A percentile compares a stretch with the other conserved stretches of the same genome.
Conservation (phyloP, 345 rosid genomes). For the Brassica rapa region DNA sequence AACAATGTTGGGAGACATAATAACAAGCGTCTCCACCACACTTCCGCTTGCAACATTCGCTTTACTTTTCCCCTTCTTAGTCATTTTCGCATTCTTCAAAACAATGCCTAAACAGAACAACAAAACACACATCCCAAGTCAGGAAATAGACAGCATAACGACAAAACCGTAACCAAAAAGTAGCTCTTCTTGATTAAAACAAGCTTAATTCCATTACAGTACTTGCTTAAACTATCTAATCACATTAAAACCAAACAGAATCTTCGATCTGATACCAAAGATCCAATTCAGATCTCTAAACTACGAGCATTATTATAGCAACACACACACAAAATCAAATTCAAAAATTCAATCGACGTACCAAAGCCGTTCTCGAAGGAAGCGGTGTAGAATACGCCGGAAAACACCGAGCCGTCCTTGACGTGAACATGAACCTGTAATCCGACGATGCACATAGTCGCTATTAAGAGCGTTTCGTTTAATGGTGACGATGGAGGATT, state of each 20-base stretch:
- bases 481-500: slow-evolving; percentile 30
- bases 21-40: slow-evolving; percentile 68
- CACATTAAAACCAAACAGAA: background rate
- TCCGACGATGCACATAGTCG: slow-evolving; percentile 74
- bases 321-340: background rate
- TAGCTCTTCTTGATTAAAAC: background rate
- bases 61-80: slow-evolving; percentile 64
- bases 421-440: slow-evolving; percentile 78
- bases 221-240: background rate
- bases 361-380: slow-evolving; percentile 67
- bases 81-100: slow-evolving; percentile 78
- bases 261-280: slow-evolving; percentile 30
- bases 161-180: background rate
- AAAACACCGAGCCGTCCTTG: slow-evolving; percentile 76
- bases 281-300: slow-evolving; percentile 20
- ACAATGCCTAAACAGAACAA: slow-evolving; percentile 61
- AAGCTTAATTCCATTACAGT: background rate
- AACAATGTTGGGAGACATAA: slow-evolving; percentile 67
- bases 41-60: slow-evolving; percentile 57
- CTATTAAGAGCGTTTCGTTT: slow-evolving; percentile 62
- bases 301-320: background rate
- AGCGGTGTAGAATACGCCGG: slow-evolving; percentile 81
- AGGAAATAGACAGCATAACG: background rate
- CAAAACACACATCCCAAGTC: background rate
- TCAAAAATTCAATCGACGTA: slow-evolving; percentile 15